Evolutionary conservation across 1,139 yeast species (phyloP).

Genomic region (Kluyveromyces sp.): DNA sequence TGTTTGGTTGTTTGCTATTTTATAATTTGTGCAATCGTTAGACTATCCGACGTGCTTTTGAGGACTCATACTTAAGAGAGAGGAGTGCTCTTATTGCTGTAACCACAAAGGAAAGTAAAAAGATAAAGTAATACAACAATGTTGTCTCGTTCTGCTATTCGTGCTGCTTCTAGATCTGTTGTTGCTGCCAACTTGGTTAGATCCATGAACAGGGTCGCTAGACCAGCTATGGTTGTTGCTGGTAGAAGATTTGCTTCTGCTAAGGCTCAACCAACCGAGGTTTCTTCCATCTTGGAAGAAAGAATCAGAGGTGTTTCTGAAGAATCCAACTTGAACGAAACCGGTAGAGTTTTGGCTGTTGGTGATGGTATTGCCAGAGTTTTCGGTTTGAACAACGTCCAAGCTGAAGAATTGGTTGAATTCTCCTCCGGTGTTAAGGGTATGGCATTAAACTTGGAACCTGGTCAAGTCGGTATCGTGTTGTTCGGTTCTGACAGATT

Average conservation of each 20-base stretch:
- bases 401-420: conserved; percentile 99
- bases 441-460: conserved; percentile 99
- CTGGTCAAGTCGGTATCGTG: conserved; percentile 99
- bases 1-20: too few relatives aligned
- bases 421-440: conserved; percentile 99
- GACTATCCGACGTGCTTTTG: too few relatives aligned
- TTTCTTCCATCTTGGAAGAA: conserved; percentile 96
- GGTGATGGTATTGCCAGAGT: conserved; percentile 99
- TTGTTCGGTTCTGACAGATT: conserved; percentile 98
- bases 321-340: conserved; percentile 96
- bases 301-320: conserved; percentile 98
- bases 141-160: conserved; percentile 75
- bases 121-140: conserved; percentile 29
- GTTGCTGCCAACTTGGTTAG: conserved; percentile 51
- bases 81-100: too few relatives aligned
- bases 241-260: conserved; percentile 85
- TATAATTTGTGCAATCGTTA: too few relatives aligned
- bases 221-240: conserved; percentile 61
- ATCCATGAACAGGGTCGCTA: conserved; percentile 55
- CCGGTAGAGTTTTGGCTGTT: conserved; percentile 98
- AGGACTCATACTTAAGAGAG: too few relatives aligned
- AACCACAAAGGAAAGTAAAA: too few relatives aligned
- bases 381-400: conserved; percentile 98
- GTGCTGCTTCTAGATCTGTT: conserved; percentile 75
- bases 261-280: conserved; percentile 99